Evolutionary conservation across 2,329 filamentous ascomycete species (phyloP), one percentile per base, ranked within the genome.

Genomic region (Nemania diffusa): DNA sequence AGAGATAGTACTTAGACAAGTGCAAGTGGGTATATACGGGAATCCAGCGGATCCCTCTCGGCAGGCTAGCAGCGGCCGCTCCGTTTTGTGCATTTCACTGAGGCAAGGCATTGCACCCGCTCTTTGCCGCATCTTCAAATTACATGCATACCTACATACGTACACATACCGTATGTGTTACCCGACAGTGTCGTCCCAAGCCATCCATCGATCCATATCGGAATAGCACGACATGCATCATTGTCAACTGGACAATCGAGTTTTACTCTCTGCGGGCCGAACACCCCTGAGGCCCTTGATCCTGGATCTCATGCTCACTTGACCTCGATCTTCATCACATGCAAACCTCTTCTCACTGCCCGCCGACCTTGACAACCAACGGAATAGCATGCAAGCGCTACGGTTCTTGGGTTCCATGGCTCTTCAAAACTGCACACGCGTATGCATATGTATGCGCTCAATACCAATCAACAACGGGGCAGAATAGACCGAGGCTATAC

Each of bases 21-120:
- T 2, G 15, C 22, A 27, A 50, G n/a, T 50, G 22, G 5, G 22
- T 44, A 44, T 44, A 44, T 22, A 8, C 17, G n/a, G 1, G 40
- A 20, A 40, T 17, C 37, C 37, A 17, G 37, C 37, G 40, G 5
- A 44, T 44, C 40, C 40, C 40, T 62, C 57, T 48, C 66, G 62
- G 65, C 48, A 61, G 68, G 69, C 57, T 70, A 70, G 62, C 63
- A 67, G 60, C 69, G 69, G 67, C 69, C 61, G 69, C 63, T 65
- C 64, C 69, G 63, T 69, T 24, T 52, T 32, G 55, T 56, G 42
- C 44, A 50, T 37, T 40, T 52, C 50, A 42, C 26, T 24, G 44
- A 64, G 32, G 42, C 24, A 22, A 34, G 27, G 17, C 40, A 42
- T 51, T 37, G 57, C 27, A 53, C 34, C 66, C 50, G 66, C 46